Evolutionary conservation across 2,329 filamentous ascomycete genomes (phyloP).

Genomic region (Pseudonectria foliicola): DNA sequence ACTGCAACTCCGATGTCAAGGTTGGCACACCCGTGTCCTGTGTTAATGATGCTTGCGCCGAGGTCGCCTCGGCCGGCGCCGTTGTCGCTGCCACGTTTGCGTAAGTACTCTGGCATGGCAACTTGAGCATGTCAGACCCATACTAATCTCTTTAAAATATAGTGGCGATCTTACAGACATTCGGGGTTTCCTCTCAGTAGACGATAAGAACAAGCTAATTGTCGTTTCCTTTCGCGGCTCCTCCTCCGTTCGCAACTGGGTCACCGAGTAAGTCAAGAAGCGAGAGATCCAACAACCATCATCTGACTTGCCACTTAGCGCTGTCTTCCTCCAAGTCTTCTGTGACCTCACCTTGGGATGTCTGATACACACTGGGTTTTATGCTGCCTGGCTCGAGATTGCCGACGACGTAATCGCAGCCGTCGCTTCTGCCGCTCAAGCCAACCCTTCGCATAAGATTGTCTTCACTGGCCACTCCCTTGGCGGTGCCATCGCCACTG

Average conservation of each 20-base stretch:
- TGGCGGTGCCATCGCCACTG: constrained; percentile 49
- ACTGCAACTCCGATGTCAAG: background rate
- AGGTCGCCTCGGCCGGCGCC: background rate
- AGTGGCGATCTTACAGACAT: too few relatives aligned
- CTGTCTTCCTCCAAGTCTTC: too few relatives aligned
- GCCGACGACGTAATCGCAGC: constrained; percentile 29
- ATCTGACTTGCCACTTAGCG: too few relatives aligned
- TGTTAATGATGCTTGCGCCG: too few relatives aligned
- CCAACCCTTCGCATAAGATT: constrained; percentile 41
- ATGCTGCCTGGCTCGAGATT: constrained; percentile 42
- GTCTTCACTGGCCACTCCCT: constrained; percentile 55
- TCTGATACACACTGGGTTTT: constrained; percentile 44
- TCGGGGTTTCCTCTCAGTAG: background rate
- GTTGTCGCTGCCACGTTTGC: background rate
- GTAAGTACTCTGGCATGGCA: background rate
- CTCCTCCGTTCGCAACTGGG: constrained; percentile 46
- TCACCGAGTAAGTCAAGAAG: too few relatives aligned
- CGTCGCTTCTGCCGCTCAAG: constrained; percentile 30
- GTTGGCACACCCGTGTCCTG: too few relatives aligned
- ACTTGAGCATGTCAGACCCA: background rate
- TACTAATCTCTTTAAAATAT: too few relatives aligned
- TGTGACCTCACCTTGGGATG: too few relatives aligned
- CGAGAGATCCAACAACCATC: too few relatives aligned
- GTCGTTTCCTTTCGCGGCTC: constrained; percentile 50
- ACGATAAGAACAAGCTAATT: constrained; percentile 30